These are phyloP conservation scores for Colletotrichum kahawae DNA, from an alignment of 2,329 filamentous ascomycete species.

Conservation along the genomic window DNA sequence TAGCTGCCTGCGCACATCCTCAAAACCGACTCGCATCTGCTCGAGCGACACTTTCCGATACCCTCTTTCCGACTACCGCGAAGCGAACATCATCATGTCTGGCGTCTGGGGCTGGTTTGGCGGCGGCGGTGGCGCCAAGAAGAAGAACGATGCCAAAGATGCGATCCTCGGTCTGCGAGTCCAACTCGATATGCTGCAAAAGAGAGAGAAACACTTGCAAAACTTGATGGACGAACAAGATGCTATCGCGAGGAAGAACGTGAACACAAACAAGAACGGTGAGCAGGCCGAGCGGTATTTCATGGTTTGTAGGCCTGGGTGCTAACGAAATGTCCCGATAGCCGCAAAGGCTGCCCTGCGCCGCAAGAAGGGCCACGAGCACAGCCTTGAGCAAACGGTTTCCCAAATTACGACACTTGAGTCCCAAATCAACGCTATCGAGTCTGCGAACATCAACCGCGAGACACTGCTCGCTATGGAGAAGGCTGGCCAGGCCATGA, in stretches of 20 bases:
- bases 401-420: conserved; percentile 92
- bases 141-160: conserved; percentile 84
- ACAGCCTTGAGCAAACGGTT: conserved; percentile 87
- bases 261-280: conserved; percentile 91
- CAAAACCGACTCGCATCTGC: not conserved
- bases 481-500: conserved; percentile 88
- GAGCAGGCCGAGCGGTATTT: conserved; percentile 39
- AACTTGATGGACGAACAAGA: conserved; percentile 95
- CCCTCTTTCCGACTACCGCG: not conserved
- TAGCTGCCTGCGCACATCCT: conserved; percentile 11
- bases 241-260: conserved; percentile 84
- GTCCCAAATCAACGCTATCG: conserved; percentile 94
- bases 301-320: not conserved
- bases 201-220: conserved; percentile 90
- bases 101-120: conserved; percentile 91
- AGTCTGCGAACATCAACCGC: conserved; percentile 98
- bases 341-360: conserved; percentile 88
- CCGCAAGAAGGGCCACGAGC: conserved; percentile 94
- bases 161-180: conserved; percentile 87
- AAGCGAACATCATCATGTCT: conserved; percentile 53
- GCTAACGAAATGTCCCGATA: conserved; percentile 41
- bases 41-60: not conserved
- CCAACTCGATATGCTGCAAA: conserved; percentile 97
- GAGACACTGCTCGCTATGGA: conserved; percentile 96
- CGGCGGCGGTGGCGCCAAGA: conserved; percentile 79